These are phyloP conservation scores for Colletotrichum sp. DNA, from an alignment of 2,329 filamentous ascomycete species.

Conservation along the genomic window DNA sequence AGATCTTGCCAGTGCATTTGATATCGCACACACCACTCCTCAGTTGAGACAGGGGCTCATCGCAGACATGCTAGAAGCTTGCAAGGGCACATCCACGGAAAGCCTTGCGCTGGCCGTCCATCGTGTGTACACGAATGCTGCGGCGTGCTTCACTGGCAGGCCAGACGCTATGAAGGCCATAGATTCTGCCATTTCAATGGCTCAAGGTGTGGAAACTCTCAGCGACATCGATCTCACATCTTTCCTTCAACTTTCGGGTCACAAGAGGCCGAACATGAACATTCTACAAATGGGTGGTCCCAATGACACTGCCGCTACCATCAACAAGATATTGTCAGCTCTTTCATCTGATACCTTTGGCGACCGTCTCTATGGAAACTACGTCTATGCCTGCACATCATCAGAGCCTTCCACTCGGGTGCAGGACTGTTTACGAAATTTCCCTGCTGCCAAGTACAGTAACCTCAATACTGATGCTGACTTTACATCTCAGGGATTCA, in stretches of 20 bases:
- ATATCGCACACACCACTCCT: neutral
- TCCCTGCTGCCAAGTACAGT: neutral
- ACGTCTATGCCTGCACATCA: constrained; percentile 32
- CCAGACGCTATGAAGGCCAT: neutral
- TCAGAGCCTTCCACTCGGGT: constrained; percentile 14
- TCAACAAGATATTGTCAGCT: neutral
- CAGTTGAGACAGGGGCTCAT: neutral
- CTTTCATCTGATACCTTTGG: neutral
- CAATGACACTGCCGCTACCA: neutral
- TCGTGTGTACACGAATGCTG: neutral
- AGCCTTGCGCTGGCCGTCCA: neutral
- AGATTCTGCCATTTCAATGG: neutral
- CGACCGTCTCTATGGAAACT: constrained; percentile 1
- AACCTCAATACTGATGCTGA: constrained; percentile 33
- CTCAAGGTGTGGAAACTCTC: neutral
- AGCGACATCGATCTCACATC: neutral
- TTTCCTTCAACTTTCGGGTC: constrained; percentile 18
- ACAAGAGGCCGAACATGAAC: constrained; percentile 26
- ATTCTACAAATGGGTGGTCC: neutral
- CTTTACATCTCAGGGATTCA: constrained; percentile 22
- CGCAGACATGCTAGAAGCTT: neutral
- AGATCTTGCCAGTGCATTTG: neutral
- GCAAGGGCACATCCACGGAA: neutral
- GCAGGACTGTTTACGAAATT: neutral
- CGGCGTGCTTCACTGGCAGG: neutral